Evolutionary conservation across 306 rosid species (phyloP).

Genomic region (Quercus bicolor): DNA sequence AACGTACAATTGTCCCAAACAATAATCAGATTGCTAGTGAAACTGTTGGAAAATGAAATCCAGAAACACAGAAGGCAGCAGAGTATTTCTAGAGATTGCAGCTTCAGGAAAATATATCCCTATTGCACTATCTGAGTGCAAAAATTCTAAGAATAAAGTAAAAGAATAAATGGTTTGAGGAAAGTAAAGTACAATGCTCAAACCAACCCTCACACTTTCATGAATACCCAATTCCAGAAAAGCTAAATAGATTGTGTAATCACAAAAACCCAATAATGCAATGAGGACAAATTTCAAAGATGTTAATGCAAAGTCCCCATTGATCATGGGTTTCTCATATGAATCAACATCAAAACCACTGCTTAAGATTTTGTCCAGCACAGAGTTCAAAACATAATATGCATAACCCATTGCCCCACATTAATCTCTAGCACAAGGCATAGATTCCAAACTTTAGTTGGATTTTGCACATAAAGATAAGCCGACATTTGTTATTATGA

Average conservation of each 20-base stretch:
- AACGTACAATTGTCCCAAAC: background rate
- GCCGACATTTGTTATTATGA: constrained; percentile 39
- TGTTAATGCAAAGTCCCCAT: background rate
- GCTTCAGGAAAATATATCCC: background rate
- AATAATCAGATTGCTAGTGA: background rate
- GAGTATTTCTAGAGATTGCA: background rate
- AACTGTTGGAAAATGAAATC: background rate
- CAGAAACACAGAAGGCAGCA: constrained; percentile 10
- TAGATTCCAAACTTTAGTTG: constrained; percentile 62
- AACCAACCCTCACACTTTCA: constrained; percentile 16
- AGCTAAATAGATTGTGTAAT: constrained; percentile 11
- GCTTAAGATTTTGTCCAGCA: constrained; percentile 25
- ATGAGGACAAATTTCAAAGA: background rate
- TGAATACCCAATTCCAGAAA: constrained; percentile 25
- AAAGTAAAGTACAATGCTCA: constrained; percentile 15
- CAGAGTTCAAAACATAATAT: constrained; percentile 33
- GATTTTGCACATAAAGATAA: constrained; percentile 50
- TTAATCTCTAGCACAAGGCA: constrained; percentile 24
- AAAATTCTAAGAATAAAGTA: constrained; percentile 8
- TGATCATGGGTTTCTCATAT: constrained; percentile 25
- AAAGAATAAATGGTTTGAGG: constrained; percentile 9
- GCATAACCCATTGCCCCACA: constrained; percentile 43
- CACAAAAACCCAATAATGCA: constrained; percentile 10
- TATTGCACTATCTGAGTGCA: background rate
- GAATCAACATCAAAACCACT: constrained; percentile 29